phyloP scores from a whole-genome alignment of 768 basidiomycete species.

The Kwoniella dejecticola region DNA sequence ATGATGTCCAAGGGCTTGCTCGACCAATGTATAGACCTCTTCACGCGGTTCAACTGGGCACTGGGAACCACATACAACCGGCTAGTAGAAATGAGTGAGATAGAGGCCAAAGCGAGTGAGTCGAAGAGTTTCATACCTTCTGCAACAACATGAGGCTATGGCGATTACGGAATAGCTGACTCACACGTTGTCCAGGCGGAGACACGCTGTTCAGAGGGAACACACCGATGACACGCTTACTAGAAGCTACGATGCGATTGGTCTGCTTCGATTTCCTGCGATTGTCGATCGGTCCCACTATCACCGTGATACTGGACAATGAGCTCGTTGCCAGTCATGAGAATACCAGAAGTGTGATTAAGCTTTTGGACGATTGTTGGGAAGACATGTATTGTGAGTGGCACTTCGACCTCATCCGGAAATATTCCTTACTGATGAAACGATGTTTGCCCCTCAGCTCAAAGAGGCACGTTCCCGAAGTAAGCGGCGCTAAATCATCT shows the following conservation, averaged over 20 bases:
- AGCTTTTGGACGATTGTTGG: slow-evolving; percentile 19
- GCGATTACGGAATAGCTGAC: background rate
- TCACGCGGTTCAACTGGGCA: slow-evolving; percentile 7
- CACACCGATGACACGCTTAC: slow-evolving; percentile 24
- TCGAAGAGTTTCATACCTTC: background rate
- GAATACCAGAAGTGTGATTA: slow-evolving; percentile 2
- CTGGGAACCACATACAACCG: slow-evolving; percentile 6
- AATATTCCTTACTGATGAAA: background rate
- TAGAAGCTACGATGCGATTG: slow-evolving; percentile 30
- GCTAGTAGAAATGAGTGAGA: slow-evolving; percentile 21
- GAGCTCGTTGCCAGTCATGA: slow-evolving; percentile 8
- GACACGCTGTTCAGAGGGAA: slow-evolving; percentile 28
- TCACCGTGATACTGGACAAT: slow-evolving; percentile 3
- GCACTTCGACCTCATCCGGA: background rate
- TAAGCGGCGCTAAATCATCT: background rate
- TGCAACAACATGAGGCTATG: background rate
- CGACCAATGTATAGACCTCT: slow-evolving; percentile 12
- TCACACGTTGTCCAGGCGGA: slow-evolving; percentile 8
- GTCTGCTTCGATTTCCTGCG: slow-evolving; percentile 17
- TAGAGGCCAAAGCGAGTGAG: slow-evolving; percentile 18
- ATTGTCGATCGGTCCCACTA: slow-evolving; percentile 20
- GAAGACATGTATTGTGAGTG: slow-evolving; percentile 27
- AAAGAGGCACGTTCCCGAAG: slow-evolving; percentile 26
- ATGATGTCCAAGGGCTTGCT: slow-evolving; percentile 13
- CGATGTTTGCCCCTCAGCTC: background rate